Evolutionary conservation across 192 early-diverging fungal genomes (phyloP), one percentile per base, ranked within the genome.

Genomic region (Coemansia brasiliensis): DNA sequence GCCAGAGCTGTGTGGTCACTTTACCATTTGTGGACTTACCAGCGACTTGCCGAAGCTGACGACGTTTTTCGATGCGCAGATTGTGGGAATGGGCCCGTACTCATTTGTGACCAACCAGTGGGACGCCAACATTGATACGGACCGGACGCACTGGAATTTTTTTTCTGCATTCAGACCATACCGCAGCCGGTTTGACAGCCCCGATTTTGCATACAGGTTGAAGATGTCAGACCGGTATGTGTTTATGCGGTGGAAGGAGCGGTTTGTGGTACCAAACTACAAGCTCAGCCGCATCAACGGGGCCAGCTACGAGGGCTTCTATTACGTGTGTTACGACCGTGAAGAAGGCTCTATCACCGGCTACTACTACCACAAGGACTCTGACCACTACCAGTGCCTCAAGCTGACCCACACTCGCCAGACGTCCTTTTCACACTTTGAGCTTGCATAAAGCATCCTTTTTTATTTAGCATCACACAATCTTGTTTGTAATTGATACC

Each of bases 221-320:
- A 63, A 57, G 39, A 52, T 67, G 16, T 69, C 75, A 1, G 86
- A 92, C 79, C 78, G 82, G 37, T 58, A 52, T 49, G 72, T 92
- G 7, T 92, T 88, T 63, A 92, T 92, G 90, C 81, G 90, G 24
- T 92, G 90, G 90, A 92, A 92, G 86, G 90, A 92, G 68, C 87
- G 87, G 61, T 92, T 90, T 75, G 72, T 92, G 43, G 85, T 92
- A 6, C 90, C 90, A 29, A 87, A 92, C 77, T 87, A 90, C 82
- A 72, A 74, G 53, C 84, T 90, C 55, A 86, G 79, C 60, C 59
- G 72, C 29, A 86, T 92, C 41, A 74, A 68, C 44, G 90, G 90
- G 39, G 90, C 90, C 53, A 88, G 85, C 43, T 92, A 87, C 79
- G 88, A 87, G 22, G 90, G 90, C 24, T 92, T 92, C 63, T 92